Conservation (phyloP, 2,329 filamentous ascomycete genomes). For the Basipetospora sp. region DNA sequence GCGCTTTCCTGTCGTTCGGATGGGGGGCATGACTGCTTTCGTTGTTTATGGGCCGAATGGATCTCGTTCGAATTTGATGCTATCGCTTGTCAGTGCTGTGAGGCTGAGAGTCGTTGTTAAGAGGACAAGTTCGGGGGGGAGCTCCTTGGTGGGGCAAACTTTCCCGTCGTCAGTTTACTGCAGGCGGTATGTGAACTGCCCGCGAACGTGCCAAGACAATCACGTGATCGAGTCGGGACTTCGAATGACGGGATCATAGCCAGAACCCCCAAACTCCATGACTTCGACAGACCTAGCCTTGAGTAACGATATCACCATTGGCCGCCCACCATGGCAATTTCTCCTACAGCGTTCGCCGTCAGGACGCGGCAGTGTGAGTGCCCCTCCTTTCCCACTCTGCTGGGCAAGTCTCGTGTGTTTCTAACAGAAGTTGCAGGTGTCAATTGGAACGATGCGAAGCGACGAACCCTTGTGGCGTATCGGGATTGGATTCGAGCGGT, state of each 20-base stretch:
- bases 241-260: no score
- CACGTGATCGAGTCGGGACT: no score
- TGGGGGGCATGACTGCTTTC: conserved; percentile 50
- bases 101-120: no score
- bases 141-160: no score
- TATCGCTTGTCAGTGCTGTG: no score
- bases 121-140: no score
- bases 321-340: conserved; percentile 60
- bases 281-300: conserved; percentile 1
- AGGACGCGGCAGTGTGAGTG: conserved; percentile 62
- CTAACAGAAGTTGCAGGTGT: conserved; percentile 45
- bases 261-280: no score
- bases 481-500: conserved; percentile 93
- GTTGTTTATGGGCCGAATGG: no score
- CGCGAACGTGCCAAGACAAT: no score
- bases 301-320: conserved; percentile 11
- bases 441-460: conserved; percentile 80
- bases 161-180: no score
- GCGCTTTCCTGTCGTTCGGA: conserved; percentile 59
- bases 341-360: conserved; percentile 81
- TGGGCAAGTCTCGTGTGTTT: conserved; percentile 7
- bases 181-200: no score
- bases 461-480: conserved; percentile 76
- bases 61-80: no score
- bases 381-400: conserved; percentile 1